phyloP scores from a whole-genome alignment of 495 filamentous ascomycete species.

The Elasticomyces elasticus region DNA sequence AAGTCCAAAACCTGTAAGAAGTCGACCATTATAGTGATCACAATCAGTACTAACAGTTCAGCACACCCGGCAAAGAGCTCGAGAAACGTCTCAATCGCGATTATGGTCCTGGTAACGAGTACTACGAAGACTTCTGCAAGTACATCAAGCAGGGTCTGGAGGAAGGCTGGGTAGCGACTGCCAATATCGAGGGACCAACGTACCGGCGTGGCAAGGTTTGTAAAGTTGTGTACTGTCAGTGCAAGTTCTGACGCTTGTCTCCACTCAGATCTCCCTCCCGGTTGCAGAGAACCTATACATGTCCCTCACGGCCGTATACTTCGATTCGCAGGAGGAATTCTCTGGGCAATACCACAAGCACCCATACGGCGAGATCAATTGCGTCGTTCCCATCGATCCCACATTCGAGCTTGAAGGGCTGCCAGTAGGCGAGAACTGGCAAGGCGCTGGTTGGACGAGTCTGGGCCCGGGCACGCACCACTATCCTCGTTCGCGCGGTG shows the following conservation, averaged over 20 bases:
- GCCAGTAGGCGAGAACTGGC: conserved; percentile 32
- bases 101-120: conserved; percentile 35
- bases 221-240: no score
- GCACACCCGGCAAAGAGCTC: conserved; percentile 37
- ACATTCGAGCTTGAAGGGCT: conserved; percentile 36
- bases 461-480: conserved; percentile 39
- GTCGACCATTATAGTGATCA: no score
- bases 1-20: conserved; percentile 38
- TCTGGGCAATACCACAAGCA: conserved; percentile 38
- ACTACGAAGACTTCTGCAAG: conserved; percentile 37
- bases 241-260: no score
- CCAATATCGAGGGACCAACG: conserved; percentile 32
- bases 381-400: conserved; percentile 37
- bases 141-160: conserved; percentile 33
- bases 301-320: conserved; percentile 44
- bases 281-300: conserved; percentile 34
- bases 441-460: conserved; percentile 38
- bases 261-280: conserved; percentile 28
- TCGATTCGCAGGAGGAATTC: conserved; percentile 35
- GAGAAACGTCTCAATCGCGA: conserved; percentile 35
- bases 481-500: conserved; percentile 35
- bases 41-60: conserved; percentile 18
- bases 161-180: conserved; percentile 40
- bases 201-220: conserved; percentile 36
- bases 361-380: conserved; percentile 43